Conservation (phyloP, 1,284 basidiomycete species). For the Irpex sp. region DNA sequence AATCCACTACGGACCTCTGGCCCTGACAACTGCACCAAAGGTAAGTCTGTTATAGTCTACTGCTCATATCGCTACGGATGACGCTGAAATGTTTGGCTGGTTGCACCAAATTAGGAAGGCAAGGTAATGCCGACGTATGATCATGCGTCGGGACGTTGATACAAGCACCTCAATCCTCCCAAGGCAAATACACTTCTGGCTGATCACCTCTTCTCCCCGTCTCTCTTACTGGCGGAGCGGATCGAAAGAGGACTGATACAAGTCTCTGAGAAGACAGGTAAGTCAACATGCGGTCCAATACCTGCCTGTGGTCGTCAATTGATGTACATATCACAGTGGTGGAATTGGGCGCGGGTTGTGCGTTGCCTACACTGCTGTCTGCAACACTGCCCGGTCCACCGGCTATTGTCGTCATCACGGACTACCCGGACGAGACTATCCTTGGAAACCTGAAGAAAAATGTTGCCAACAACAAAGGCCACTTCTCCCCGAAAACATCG, state of each 20-base stretch:
- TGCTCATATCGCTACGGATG: neutral
- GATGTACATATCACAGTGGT: conserved; percentile 36
- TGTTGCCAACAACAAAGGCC: conserved; percentile 39
- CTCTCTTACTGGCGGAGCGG: conserved; percentile 56
- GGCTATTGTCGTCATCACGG: conserved; percentile 50
- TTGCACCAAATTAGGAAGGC: conserved; percentile 38
- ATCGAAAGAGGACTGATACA: conserved; percentile 51
- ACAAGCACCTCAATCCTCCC: too few relatives aligned
- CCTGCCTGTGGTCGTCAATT: neutral
- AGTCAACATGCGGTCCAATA: neutral
- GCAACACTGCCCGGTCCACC: conserved; percentile 41
- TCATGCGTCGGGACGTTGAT: too few relatives aligned
- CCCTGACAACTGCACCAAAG: conserved; percentile 49
- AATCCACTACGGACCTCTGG: conserved; percentile 44
- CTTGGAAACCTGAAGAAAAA: conserved; percentile 50
- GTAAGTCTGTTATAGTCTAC: conserved; percentile 24
- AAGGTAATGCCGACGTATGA: conserved; percentile 34
- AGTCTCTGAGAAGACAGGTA: conserved; percentile 34
- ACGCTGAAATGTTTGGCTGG: neutral
- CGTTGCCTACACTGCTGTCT: conserved; percentile 56
- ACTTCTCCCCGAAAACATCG: conserved; percentile 32
- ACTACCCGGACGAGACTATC: conserved; percentile 61
- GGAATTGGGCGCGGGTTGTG: conserved; percentile 64
- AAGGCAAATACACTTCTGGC: conserved; percentile 59
- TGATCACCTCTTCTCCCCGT: conserved; percentile 67